phyloP scores from a whole-genome alignment of 768 basidiomycete genomes.

The Symmetrospora coprosmae region DNA sequence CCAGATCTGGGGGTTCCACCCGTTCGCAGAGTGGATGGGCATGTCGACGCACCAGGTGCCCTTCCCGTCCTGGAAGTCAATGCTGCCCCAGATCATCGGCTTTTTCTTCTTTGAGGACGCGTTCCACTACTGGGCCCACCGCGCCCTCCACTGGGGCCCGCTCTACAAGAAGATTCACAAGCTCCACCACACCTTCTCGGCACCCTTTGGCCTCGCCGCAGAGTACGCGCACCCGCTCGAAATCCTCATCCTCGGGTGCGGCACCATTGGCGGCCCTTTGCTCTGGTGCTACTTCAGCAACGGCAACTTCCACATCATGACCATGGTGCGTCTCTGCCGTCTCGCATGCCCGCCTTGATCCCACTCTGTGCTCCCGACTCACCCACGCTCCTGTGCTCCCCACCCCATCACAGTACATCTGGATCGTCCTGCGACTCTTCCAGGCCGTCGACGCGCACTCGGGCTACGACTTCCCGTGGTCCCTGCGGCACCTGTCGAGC shows the following conservation, averaged over 20 bases:
- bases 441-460: slow-evolving; percentile 96
- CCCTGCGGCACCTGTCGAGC: slow-evolving; percentile 73
- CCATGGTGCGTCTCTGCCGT: slow-evolving; percentile 46
- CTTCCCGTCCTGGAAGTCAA: slow-evolving; percentile 57
- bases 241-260: slow-evolving; percentile 82
- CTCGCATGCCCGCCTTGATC: background rate
- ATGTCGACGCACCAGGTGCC: slow-evolving; percentile 90
- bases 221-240: slow-evolving; percentile 97
- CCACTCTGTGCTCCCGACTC: no score
- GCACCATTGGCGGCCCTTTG: slow-evolving; percentile 50
- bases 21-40: slow-evolving; percentile 63
- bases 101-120: slow-evolving; percentile 96
- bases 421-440: slow-evolving; percentile 86
- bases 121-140: slow-evolving; percentile 60
- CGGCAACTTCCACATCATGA: slow-evolving; percentile 69
- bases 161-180: slow-evolving; percentile 35
- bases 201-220: slow-evolving; percentile 91
- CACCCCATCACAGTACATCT: no score
- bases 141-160: slow-evolving; percentile 64
- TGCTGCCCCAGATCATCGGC: slow-evolving; percentile 56
- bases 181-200: slow-evolving; percentile 88
- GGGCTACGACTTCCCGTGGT: slow-evolving; percentile 83
- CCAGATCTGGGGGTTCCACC: slow-evolving; percentile 36
- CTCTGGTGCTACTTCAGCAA: slow-evolving; percentile 47
- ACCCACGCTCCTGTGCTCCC: no score